These are phyloP conservation scores for Geotrichum australiense DNA, from an alignment of 1,139 yeast genomes.

Conservation along the genomic window DNA sequence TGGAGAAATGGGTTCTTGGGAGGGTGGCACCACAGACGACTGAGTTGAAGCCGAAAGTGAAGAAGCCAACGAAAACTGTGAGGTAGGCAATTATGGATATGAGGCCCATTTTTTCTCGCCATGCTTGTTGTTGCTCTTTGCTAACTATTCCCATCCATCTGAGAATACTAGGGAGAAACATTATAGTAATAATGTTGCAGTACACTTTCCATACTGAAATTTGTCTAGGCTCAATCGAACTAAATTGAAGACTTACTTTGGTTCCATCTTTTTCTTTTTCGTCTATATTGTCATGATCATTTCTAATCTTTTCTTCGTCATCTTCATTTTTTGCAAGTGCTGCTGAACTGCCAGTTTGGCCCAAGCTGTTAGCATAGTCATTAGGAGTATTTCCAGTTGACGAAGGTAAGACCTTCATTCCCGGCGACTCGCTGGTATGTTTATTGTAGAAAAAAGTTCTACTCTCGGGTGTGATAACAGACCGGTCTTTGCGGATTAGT, in stretches of 20 bases:
- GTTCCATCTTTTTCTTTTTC: neutral
- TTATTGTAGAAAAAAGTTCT: slow-evolving; percentile 67
- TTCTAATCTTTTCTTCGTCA: neutral
- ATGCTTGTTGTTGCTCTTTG: slow-evolving; percentile 72
- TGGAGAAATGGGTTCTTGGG: slow-evolving; percentile 48
- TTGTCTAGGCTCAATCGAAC: slow-evolving; percentile 13
- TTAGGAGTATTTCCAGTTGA: slow-evolving; percentile 59
- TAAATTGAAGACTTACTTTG: neutral
- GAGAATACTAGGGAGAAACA: slow-evolving; percentile 85
- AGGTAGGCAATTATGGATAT: slow-evolving; percentile 59
- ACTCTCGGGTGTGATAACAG: slow-evolving; percentile 49
- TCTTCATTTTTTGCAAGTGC: neutral
- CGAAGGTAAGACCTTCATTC: slow-evolving; percentile 51
- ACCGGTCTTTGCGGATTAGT: slow-evolving; percentile 63
- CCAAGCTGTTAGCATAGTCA: neutral
- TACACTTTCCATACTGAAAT: slow-evolving; percentile 67
- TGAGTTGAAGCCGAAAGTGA: slow-evolving; percentile 79
- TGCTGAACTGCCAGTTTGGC: neutral
- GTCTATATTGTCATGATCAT: too few species aligned
- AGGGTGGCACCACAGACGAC: slow-evolving; percentile 53
- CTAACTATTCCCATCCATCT: slow-evolving; percentile 60
- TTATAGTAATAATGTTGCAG: slow-evolving; percentile 66
- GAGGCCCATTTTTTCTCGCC: slow-evolving; percentile 86
- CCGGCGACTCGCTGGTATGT: slow-evolving; percentile 48
- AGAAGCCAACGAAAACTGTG: slow-evolving; percentile 66